phyloP scores from a whole-genome alignment of 371 early-diverging fungal species.

The Actinomortierella wolfii region DNA sequence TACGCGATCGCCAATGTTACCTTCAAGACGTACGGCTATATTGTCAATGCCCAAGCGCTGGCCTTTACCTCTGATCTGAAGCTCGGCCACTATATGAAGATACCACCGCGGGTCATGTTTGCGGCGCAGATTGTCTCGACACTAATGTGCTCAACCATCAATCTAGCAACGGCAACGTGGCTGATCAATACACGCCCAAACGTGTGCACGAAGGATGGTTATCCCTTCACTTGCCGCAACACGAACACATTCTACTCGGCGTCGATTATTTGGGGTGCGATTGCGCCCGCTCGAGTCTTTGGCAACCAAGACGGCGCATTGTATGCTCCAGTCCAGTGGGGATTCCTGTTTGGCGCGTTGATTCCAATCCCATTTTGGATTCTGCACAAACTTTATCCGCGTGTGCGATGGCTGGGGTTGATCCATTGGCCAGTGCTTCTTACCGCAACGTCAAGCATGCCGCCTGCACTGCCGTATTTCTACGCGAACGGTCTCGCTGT shows the following conservation, averaged over 20 bases:
- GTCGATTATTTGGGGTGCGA: constrained; percentile 74
- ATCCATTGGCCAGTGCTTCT: constrained; percentile 66
- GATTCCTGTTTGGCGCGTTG: constrained; percentile 45
- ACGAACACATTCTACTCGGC: constrained; percentile 71
- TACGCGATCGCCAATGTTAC: constrained; percentile 66
- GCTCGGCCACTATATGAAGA: constrained; percentile 51
- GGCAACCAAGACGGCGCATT: constrained; percentile 49
- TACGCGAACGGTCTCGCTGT: constrained; percentile 64
- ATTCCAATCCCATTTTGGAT: constrained; percentile 47
- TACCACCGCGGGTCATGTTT: constrained; percentile 59
- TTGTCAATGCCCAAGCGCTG: constrained; percentile 59
- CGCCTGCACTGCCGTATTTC: constrained; percentile 60
- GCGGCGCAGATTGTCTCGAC: constrained; percentile 51
- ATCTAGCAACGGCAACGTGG: constrained; percentile 68
- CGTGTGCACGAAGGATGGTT: constrained; percentile 56
- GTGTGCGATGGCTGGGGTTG: constrained; percentile 54
- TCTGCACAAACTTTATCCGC: constrained; percentile 45
- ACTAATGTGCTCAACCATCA: constrained; percentile 48
- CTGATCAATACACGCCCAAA: constrained; percentile 59
- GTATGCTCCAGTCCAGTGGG: constrained; percentile 48
- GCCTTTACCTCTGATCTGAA: constrained; percentile 64
- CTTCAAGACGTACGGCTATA: constrained; percentile 72
- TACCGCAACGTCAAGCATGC: constrained; percentile 71
- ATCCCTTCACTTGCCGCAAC: constrained; percentile 65
- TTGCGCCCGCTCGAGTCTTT: constrained; percentile 74